Conservation (phyloP, 1,284 basidiomycete genomes). For the Vanrija pseudolonga region DNA sequence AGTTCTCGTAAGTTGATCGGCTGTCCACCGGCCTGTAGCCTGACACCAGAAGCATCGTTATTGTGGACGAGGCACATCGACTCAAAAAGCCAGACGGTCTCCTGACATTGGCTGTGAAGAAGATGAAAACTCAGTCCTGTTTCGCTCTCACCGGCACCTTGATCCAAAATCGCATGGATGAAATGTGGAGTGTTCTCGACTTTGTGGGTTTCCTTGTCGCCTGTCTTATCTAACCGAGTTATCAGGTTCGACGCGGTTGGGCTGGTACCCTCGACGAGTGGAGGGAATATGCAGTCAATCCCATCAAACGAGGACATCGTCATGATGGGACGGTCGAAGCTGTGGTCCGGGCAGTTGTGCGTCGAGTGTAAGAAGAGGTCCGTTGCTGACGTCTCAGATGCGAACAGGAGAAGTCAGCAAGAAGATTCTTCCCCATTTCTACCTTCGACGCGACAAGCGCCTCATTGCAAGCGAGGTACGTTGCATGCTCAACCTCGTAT, state of each 20-base stretch:
- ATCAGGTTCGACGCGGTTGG: constrained; percentile 38
- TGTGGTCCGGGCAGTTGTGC: constrained; percentile 42
- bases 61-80: constrained; percentile 47
- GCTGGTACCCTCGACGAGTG: constrained; percentile 47
- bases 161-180: constrained; percentile 52
- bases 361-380: not conserved
- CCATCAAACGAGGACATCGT: constrained; percentile 48
- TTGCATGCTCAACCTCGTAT: no score
- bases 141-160: constrained; percentile 44
- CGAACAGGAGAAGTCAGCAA: constrained; percentile 29
- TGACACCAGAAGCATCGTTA: constrained; percentile 25
- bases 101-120: constrained; percentile 48
- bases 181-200: constrained; percentile 53
- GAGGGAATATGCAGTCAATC: constrained; percentile 40
- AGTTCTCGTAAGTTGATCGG: constrained; percentile 34
- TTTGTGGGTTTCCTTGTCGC: constrained; percentile 34
- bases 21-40: not conserved
- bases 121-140: constrained; percentile 34
- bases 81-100: constrained; percentile 37
- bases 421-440: constrained; percentile 51
- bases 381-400: not conserved
- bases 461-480: constrained; percentile 48
- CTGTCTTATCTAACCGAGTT: not conserved
- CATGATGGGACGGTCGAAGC: constrained; percentile 44
- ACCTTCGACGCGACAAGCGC: constrained; percentile 51